A percentile compares a stretch with the other conserved stretches of the same genome.
Evolutionary conservation across 1,284 basidiomycete species (phyloP).

Genomic region (Gomphus bonarii): DNA sequence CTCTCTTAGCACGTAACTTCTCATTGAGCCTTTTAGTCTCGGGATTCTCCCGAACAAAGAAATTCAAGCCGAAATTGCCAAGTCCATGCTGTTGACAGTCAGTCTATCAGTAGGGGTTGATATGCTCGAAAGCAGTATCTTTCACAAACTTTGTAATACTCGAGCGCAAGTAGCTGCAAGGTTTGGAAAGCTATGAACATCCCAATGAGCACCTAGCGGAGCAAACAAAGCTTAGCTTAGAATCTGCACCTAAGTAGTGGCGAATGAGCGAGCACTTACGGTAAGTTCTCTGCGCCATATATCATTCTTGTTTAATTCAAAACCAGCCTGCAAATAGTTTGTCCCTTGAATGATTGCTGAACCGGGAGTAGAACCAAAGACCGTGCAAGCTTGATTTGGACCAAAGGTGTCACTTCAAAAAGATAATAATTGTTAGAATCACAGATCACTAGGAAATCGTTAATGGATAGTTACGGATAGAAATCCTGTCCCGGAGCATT

Average conservation of each 20-base stretch:
- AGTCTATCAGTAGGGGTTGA: not conserved
- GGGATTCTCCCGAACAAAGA: slow-evolving; percentile 63
- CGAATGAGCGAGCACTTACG: not conserved
- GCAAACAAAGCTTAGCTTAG: slow-evolving; percentile 17
- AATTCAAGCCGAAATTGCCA: slow-evolving; percentile 36
- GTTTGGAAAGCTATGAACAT: slow-evolving; percentile 64
- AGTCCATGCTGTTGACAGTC: slow-evolving; percentile 34
- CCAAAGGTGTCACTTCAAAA: slow-evolving; percentile 20
- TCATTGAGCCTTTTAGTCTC: slow-evolving; percentile 62
- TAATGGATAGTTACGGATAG: slow-evolving; percentile 45
- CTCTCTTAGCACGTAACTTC: slow-evolving; percentile 35
- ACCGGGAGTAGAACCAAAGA: slow-evolving; percentile 15
- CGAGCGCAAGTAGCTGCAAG: slow-evolving; percentile 49
- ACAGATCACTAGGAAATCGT: not conserved
- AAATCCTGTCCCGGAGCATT: slow-evolving; percentile 51
- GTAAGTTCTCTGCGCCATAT: slow-evolving; percentile 6
- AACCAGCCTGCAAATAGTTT: slow-evolving; percentile 27
- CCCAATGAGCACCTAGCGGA: slow-evolving; percentile 24
- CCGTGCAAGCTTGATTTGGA: slow-evolving; percentile 19
- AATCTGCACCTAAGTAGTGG: slow-evolving; percentile 22
- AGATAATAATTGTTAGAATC: not conserved
- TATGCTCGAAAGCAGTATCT: not conserved
- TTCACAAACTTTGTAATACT: slow-evolving; percentile 47
- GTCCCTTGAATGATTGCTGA: slow-evolving; percentile 15
- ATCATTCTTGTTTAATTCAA: slow-evolving; percentile 6